These are phyloP conservation scores for Fusarium anguioides DNA, from an alignment of 2,329 filamentous ascomycete genomes.

Conservation along the genomic window DNA sequence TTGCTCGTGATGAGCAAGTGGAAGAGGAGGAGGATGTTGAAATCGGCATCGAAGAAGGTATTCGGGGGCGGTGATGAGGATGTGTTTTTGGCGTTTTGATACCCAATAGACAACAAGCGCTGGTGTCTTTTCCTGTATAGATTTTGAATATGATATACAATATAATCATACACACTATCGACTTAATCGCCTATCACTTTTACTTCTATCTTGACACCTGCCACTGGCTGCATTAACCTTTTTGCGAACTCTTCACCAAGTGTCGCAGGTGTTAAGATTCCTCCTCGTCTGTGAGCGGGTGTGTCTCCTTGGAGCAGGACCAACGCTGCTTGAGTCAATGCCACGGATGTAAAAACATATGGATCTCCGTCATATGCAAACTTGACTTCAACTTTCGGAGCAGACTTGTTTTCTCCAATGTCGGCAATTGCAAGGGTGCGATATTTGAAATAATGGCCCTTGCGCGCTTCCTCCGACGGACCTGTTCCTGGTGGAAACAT, in stretches of 20 bases:
- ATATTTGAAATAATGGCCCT: conserved; percentile 26
- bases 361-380: conserved; percentile 32
- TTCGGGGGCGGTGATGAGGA: conserved; percentile 18
- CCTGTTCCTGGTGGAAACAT: conserved; percentile 35
- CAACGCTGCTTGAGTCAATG: conserved; percentile 34
- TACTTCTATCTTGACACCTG: conserved; percentile 24
- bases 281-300: conserved; percentile 22
- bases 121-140: conserved; percentile 11
- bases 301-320: conserved; percentile 26
- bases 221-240: conserved; percentile 16
- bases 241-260: conserved; percentile 26
- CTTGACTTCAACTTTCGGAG: conserved; percentile 13
- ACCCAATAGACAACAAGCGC: conserved; percentile 39
- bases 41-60: conserved; percentile 32
- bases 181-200: neutral
- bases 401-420: neutral
- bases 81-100: conserved; percentile 38
- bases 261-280: conserved; percentile 35
- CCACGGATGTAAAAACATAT: conserved; percentile 35
- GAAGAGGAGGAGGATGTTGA: conserved; percentile 43
- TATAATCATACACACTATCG: neutral
- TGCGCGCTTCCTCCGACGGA: conserved; percentile 21
- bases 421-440: conserved; percentile 29
- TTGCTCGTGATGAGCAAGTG: conserved; percentile 52
- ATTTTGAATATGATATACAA: conserved; percentile 19